Percentiles rank a stretch among this genome's conserved stretches.
Evolutionary conservation across 2,329 filamentous ascomycete genomes (phyloP).

Genomic region (Pseudogymnoascus verrucosus): DNA sequence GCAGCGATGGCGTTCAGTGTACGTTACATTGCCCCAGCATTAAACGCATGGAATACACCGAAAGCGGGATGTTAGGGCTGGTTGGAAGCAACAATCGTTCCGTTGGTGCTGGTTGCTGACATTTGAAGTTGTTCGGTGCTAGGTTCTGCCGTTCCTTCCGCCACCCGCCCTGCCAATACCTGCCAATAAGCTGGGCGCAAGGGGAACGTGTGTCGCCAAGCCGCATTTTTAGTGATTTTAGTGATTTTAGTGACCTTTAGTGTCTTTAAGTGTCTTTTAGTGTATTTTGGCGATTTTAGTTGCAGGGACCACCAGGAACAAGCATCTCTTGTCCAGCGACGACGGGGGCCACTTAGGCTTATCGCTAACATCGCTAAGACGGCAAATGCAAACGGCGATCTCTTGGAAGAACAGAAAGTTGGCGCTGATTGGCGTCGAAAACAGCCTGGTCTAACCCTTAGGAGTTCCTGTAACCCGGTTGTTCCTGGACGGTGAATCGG

Average conservation of each 20-base stretch:
- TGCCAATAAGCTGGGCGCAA: conserved; percentile 3
- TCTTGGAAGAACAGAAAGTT: not conserved
- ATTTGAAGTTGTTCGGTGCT: not conserved
- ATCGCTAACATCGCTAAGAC: not conserved
- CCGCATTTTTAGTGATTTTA: not conserved
- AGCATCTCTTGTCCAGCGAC: not conserved
- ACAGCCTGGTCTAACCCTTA: not conserved
- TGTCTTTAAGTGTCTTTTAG: not conserved
- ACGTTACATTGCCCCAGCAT: not conserved
- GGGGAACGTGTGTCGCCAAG: conserved; percentile 2
- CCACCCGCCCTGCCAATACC: not conserved
- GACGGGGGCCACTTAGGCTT: not conserved
- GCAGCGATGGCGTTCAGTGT: not conserved
- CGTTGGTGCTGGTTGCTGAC: not conserved
- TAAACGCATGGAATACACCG: not conserved
- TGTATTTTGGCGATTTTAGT: not conserved
- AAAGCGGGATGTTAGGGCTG: conserved; percentile 3
- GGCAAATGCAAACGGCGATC: not conserved
- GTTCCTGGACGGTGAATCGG: not conserved
- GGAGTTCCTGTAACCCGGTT: not conserved
- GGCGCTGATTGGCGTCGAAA: not conserved
- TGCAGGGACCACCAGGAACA: conserved; percentile 6
- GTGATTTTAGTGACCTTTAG: not conserved
- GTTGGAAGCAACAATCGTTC: not conserved
- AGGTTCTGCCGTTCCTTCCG: not conserved